phyloP scores from a whole-genome alignment of 495 filamentous ascomycete genomes.

The Tuber magnatum region DNA sequence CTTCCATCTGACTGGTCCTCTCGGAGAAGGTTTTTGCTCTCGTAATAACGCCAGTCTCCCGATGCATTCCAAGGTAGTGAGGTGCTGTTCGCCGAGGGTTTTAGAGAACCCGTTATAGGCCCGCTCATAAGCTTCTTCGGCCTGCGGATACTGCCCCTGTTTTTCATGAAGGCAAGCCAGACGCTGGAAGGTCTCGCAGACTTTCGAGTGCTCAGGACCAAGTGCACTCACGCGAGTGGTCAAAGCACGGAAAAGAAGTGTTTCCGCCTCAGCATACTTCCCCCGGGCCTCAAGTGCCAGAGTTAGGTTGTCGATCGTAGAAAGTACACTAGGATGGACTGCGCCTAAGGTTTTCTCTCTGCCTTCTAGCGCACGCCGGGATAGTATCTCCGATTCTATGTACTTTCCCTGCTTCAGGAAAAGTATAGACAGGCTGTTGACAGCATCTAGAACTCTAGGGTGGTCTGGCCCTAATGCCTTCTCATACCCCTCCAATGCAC shows the following conservation, averaged over 20 bases:
- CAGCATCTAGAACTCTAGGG: no score
- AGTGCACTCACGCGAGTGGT: background rate
- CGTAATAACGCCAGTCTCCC: no score
- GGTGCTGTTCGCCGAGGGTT: slow-evolving; percentile 1
- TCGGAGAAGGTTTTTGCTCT: no score
- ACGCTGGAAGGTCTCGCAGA: background rate
- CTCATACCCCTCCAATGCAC: background rate
- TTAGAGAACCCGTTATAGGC: background rate
- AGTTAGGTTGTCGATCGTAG: slow-evolving; percentile 18
- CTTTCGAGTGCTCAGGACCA: slow-evolving; percentile 5
- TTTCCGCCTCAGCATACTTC: slow-evolving; percentile 29
- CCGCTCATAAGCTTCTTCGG: background rate
- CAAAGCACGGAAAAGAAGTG: slow-evolving; percentile 29
- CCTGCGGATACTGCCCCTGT: no score
- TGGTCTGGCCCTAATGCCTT: background rate
- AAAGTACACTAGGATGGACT: slow-evolving; percentile 7
- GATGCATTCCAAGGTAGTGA: no score
- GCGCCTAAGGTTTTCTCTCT: slow-evolving; percentile 12
- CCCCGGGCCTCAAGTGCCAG: slow-evolving; percentile 9
- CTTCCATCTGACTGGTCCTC: no score
- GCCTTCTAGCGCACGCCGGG: slow-evolving; percentile 7
- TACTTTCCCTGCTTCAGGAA: no score
- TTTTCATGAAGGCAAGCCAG: background rate
- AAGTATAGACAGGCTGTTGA: no score
- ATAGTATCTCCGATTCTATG: no score